Base-by-base conservation (phyloP, 2,329 filamentous ascomycete genomes). In the Aspergillus ibericus region DNA sequence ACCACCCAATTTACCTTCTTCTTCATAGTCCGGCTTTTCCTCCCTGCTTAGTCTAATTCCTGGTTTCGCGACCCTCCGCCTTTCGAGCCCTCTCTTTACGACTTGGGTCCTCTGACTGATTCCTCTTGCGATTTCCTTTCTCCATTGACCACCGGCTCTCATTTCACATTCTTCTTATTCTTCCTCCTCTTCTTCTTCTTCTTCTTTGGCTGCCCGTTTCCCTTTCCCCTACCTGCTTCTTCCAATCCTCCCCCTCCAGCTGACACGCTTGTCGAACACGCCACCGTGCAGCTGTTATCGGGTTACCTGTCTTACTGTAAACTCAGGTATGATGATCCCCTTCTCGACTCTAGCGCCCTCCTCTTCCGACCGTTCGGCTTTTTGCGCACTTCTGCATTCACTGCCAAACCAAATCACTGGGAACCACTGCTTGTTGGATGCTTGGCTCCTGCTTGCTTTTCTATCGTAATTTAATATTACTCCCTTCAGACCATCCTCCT, bases 151-250 rank as follows among this genome's bases (percentile, higher is more conserved):
- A 46, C 38, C 51, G 46, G 40, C 38, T 40, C 53, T 51, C 44
- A 51, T 42, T 52, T 35, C 8, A 9, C 8, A 29, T 32, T 50
- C 47, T 40, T 67, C 59, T 64, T 38, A 44, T 61, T 58, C 55
- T 66, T 50, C 61, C 64, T 65, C 68, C 77, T 66, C 66, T 70
- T 64, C 64, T 71, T 58, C 64, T 66, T 36, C 59, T 65, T 66
- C 38, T 65, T 61, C 44, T 69, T 44, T 48, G 51, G 32, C 44
- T 49, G 52, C 55, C 70, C 68, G 53, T 61, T 59, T 48, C 61
- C 63, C 58, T 69, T 62, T 42, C 65, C 66, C 51, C 68, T 61
- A 63, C 58, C 66, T 63, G 53, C 62, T 65, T 47, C 68, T 2
- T 72, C 68, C 20, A 51, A 36, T 32, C 27, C 72, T 70, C 55